Evolutionary conservation across 805 yeast species (phyloP), one percentile per base, ranked within the genome.

Genomic region (Ogataea salicorniae): DNA sequence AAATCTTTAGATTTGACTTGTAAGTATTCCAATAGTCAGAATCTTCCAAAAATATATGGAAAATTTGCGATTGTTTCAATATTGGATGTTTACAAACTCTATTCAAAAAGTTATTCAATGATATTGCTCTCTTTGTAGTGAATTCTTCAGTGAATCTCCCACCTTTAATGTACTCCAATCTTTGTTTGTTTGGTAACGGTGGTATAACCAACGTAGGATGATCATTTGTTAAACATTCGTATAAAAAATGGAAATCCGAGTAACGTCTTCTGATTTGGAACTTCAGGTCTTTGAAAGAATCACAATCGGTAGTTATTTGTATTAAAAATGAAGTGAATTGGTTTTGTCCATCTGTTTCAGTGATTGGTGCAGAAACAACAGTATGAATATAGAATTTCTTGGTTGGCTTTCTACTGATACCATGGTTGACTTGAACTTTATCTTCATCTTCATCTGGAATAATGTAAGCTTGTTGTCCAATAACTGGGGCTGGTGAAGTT

Each of bases 121-220:
- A 87, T 41, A 83, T 80, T 4, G 95, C 83, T 56, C 99, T 72
- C 62, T 87, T 87, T 50, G 75, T 72, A 0, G 96, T 92, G 65
- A 94, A 94, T 49, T 87, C 90, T 14, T 79, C 74, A 26, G 92
- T 81, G 63, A 92, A 92, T 36, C 98, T 74, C 58, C 92, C 97
- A 11, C 99, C 98, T 36, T 95, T 90, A 45, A 92, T 75, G 66
- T 94, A 92, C 63, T 92, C 96, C 57, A 92, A 73, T 50, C 95
- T 79, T 69, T 87, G 87, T 65, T 90, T 91, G 52, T 92, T 95
- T 0, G 99, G 99, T 46, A 92, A 73, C 14, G 98, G 97, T 1
- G 99, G 99, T 0, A 92, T 80, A 14, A 94, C 79, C 50, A 87
- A 75, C 4, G 94, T 86, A 0, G 97, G 96, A 62, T 73, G 86